Conservation (phyloP, 2,329 filamentous ascomycete genomes). For the Xylaria digitata region DNA sequence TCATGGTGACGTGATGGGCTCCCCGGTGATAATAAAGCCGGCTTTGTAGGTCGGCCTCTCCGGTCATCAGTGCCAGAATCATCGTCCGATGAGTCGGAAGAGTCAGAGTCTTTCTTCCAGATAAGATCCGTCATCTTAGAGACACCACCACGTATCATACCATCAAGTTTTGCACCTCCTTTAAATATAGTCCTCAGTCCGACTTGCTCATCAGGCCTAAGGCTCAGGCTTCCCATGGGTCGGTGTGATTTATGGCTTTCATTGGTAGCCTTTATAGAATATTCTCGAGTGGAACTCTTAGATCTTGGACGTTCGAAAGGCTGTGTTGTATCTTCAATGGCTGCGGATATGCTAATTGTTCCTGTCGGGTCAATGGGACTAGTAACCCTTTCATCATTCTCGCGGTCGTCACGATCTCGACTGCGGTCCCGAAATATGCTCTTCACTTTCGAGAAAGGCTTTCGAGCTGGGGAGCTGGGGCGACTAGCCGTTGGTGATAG, state of each 20-base stretch:
- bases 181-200: slow-evolving; percentile 82
- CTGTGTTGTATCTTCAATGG: slow-evolving; percentile 47
- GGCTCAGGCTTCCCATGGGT: slow-evolving; percentile 62
- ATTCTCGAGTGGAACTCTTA: slow-evolving; percentile 55
- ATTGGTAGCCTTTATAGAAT: slow-evolving; percentile 53
- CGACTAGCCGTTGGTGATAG: slow-evolving; percentile 73
- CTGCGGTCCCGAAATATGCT: slow-evolving; percentile 67
- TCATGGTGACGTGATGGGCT: slow-evolving; percentile 50
- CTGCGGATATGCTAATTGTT: slow-evolving; percentile 44
- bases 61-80: slow-evolving; percentile 61
- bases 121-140: slow-evolving; percentile 68
- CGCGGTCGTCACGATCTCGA: slow-evolving; percentile 57
- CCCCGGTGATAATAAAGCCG: slow-evolving; percentile 52
- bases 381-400: slow-evolving; percentile 51
- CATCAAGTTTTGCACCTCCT: slow-evolving; percentile 75
- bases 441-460: slow-evolving; percentile 67
- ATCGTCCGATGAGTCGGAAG: slow-evolving; percentile 58
- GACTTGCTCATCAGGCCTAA: slow-evolving; percentile 60
- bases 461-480: slow-evolving; percentile 71
- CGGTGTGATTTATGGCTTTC: slow-evolving; percentile 62
- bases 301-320: slow-evolving; percentile 49
- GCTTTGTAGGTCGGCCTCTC: slow-evolving; percentile 55
- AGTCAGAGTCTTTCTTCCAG: slow-evolving; percentile 64
- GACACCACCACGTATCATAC: slow-evolving; percentile 71
- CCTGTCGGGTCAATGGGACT: slow-evolving; percentile 47